These are phyloP conservation scores for Apiotrichum akiyoshidainum DNA, from an alignment of 1,284 basidiomycete species.

Conservation along the genomic window DNA sequence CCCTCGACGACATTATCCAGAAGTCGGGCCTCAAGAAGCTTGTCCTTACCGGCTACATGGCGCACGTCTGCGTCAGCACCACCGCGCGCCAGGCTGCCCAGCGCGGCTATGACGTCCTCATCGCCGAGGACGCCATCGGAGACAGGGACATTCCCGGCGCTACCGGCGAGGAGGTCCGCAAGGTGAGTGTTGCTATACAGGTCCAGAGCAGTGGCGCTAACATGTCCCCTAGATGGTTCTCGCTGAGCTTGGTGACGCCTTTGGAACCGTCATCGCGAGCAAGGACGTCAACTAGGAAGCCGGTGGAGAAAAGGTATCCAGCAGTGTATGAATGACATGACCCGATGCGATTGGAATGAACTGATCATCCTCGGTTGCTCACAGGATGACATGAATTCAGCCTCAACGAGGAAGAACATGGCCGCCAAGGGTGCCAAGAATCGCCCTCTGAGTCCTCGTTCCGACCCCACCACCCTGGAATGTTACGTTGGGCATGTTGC, in stretches of 20 bases:
- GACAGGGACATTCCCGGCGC: slow-evolving; percentile 33
- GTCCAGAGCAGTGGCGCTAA: neutral
- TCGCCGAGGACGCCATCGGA: slow-evolving; percentile 28
- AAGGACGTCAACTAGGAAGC: slow-evolving; percentile 11
- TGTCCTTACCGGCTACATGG: slow-evolving; percentile 31
- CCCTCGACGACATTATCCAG: slow-evolving; percentile 23
- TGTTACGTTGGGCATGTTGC: no score
- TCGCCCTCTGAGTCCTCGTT: no score
- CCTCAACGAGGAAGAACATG: no score
- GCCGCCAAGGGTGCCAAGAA: no score
- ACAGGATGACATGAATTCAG: no score
- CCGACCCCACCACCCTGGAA: no score
- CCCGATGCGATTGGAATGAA: no score
- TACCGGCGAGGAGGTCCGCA: slow-evolving; percentile 15
- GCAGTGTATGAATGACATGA: neutral
- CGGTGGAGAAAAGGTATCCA: neutral
- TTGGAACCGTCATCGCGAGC: slow-evolving; percentile 19
- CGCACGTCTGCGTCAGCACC: slow-evolving; percentile 31
- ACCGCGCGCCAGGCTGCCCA: slow-evolving; percentile 30
- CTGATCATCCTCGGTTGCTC: no score
- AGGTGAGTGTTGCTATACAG: neutral
- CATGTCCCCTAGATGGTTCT: slow-evolving; percentile 11
- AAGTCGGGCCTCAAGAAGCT: slow-evolving; percentile 24
- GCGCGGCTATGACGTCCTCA: slow-evolving; percentile 26
- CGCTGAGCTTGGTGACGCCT: slow-evolving; percentile 19